Evolutionary conservation across 345 rosid species (phyloP), one percentile per base, ranked within the genome.

Genomic region (Reutealis trisperma): DNA sequence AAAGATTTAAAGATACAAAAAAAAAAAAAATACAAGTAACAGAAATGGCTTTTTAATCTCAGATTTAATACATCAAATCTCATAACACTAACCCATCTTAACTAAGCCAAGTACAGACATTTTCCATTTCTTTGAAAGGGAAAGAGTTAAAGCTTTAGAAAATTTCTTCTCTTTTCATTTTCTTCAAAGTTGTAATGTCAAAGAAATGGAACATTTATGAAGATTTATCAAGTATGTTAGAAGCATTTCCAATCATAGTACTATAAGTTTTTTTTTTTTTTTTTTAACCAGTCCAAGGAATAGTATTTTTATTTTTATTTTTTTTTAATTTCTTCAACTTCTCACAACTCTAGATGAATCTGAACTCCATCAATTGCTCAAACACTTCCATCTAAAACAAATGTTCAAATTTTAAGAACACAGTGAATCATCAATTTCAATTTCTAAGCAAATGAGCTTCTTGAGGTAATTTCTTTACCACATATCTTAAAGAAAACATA

Each of bases 371-470:
- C 54, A 42, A 44, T 67, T 44, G 30, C 21, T 8, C 9, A n/a
- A 67, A 67, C 49, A 67, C 54, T 21, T 5, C 32, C 10, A 67
- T 67, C 25, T 4, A 42, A 27, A 5, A 44, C 52, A 42, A 67
- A 10, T n/a, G 21, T 8, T 27, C 18, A 30, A 15, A 62, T 62
- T 62, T 34, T 18, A 30, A 63, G 19, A 45, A n/a, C 15, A 13
- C 11, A 70, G 34, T n/a, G 25, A 10, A 14, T 49, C 24, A 30
- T 25, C 44, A 7, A 21, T 25, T 32, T 32, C 34, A 13, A 15
- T 25, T 18, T 55, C 63, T 18, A 8, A 54, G 75, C n/a, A 21
- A 71, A 57, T 54, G 25, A 71, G 57, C 71, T 67, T 68, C 42
- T 49, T 15, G 25, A 14, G 7, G 25, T 42, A 47, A 69, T 49